Base-by-base conservation (phyloP, 2,329 filamentous ascomycete species). In the Lachnellula occidentalis region DNA sequence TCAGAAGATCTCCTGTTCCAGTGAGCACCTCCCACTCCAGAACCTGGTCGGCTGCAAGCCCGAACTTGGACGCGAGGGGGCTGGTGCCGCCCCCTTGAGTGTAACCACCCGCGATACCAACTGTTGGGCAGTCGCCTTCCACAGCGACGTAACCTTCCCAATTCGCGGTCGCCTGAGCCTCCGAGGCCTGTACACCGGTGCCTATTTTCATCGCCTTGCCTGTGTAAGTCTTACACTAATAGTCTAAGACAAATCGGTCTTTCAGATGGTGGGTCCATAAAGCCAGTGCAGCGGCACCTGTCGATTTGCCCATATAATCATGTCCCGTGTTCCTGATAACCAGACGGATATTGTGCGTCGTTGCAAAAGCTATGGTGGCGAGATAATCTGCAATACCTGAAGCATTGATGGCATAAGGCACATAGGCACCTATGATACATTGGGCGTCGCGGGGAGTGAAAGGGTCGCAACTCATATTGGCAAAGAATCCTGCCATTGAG, bases 51-150 rank as follows among this genome's bases (percentile, higher is more conserved):
- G 80, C 81, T 9, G 70, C 78, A 0, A 87, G 70, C 1, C 83
- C 83, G 50, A 78, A 79, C 17, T 66, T 70, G 3, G 76, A 77
- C 21, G 70, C 72, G 1, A 86, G 70, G 0, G 75, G 70, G 1
- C 73, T 75, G 62, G 83, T 79, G 0, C 83, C 82, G 7, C 80
- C 82, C 2, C 81, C 81, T 61, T 83, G 79, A 4, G 72, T 75
- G 61, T 79, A 86, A 2, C 82, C 82, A 8, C 82, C 82, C 0
- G 78, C 76, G 8, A 81, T 62, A 1, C 80, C 80, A 6, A 85
- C 80, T 0, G 75, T 78, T 1, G 77, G 71, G 59, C 78, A 81
- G 54, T 79, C 76, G 5, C 79, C 80, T 0, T 74, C 77, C 4
- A 83, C 72, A 7, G 79, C 72, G 17, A 72, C 66, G 2, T 79